Evolutionary conservation across 257 asterid species (phyloP), one percentile per base, ranked within the genome.

Genomic region (Cynanchum wilfordii): DNA sequence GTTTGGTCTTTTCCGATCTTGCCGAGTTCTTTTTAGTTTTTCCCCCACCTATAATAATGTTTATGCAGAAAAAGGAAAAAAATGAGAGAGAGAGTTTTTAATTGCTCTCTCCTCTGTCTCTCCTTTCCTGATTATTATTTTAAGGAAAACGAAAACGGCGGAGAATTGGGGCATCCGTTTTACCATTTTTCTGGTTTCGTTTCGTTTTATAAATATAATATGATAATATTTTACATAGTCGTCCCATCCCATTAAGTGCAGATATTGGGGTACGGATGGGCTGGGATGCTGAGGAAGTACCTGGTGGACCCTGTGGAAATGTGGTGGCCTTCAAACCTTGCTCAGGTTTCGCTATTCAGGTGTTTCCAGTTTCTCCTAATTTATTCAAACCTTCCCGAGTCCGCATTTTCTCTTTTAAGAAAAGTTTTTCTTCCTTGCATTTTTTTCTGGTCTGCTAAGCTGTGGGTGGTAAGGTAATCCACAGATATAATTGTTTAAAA

Each of bases 261-360:
- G 99, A 73, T 95, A 68, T 50, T 95, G 80, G 99, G 99, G 5
- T 95, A 92, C 79, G 98, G 98, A 81, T 93, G 98, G 98, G 98
- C 98, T 16, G 98, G 98, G 64, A 88, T 93, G 96, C 77, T 93
- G 89, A 87, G 96, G 57, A 90, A 76, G 66, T 91, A 89, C 73
- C 82, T 93, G 74, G 96, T 91, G 71, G 97, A 93, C 73, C 98
- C 98, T 36, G 94, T 82, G 45, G 96, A 89, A 78, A 93, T 93
- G 98, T 93, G 98, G 98, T 93, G 98, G 98, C 97, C 98, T 9
- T 79, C 97, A 55, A 93, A 93, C 74, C 96, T 93, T 72, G 98
- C 98, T 83, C 97, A 91, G 76, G 98, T 93, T 72, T 90, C 98
- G 36, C 64, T 93, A 44, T 91, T 93, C 69, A 84, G 98, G 98